Conservation (phyloP, 495 filamentous ascomycete genomes). For the Niebla homalea region DNA sequence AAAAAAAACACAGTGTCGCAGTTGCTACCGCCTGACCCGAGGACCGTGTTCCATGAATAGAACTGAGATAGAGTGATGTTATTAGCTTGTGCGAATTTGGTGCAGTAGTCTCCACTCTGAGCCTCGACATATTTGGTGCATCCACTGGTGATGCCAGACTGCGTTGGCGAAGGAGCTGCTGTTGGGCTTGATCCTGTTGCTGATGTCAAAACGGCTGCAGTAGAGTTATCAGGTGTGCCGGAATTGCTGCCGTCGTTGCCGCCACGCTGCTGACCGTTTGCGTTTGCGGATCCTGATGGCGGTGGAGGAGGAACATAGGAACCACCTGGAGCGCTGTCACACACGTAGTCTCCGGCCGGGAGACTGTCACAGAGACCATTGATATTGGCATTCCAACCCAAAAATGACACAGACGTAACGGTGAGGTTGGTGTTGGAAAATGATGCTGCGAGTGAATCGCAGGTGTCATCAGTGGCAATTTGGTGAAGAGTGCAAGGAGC, state of each 20-base stretch:
- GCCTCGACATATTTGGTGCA: conserved; percentile 16
- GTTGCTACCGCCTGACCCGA: neutral
- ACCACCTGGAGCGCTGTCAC: conserved; percentile 6
- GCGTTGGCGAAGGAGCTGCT: conserved; percentile 12
- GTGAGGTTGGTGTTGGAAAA: conserved; percentile 3
- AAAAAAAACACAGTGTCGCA: conserved; percentile 1
- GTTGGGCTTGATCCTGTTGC: neutral
- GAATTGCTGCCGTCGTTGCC: conserved; percentile 2
- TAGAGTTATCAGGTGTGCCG: neutral
- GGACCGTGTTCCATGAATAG: conserved; percentile 4
- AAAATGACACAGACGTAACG: conserved; percentile 3
- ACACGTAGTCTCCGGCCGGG: conserved; percentile 5
- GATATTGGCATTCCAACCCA: conserved; percentile 10
- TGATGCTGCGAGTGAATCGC: conserved; percentile 8
- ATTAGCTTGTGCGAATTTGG: conserved; percentile 2
- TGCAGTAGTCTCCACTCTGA: conserved; percentile 9
- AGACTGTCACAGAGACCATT: conserved; percentile 12
- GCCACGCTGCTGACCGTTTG: conserved; percentile 2
- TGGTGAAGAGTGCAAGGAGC: conserved; percentile 3
- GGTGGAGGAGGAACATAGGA: conserved; percentile 8
- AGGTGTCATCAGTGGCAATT: neutral
- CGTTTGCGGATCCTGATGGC: neutral
- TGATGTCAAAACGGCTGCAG: neutral
- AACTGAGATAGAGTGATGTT: conserved; percentile 7
- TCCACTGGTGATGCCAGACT: conserved; percentile 6